Evolutionary conservation across 768 basidiomycete species (phyloP).

Genomic region (Serendipita indica): DNA sequence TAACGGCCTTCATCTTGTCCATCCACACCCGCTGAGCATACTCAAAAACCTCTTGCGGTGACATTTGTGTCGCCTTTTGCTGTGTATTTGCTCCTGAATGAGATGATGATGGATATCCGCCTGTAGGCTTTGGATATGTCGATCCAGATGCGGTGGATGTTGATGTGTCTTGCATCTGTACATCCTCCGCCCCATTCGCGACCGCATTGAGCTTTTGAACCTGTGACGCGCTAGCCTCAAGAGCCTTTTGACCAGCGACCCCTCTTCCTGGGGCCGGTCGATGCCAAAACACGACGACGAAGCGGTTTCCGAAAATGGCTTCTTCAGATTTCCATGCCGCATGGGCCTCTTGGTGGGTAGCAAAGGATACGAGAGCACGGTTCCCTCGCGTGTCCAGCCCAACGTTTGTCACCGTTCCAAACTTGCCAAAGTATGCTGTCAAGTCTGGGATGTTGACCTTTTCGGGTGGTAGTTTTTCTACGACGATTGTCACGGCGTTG

Average conservation of each 20-base stretch:
- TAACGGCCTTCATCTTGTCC: constrained; percentile 8
- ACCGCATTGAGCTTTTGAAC: constrained; percentile 43
- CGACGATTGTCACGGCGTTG: constrained; percentile 66
- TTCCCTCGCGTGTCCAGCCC: constrained; percentile 60
- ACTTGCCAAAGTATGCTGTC: constrained; percentile 80
- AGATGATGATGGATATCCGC: neutral
- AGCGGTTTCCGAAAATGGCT: constrained; percentile 87
- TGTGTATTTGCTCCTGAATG: constrained; percentile 11
- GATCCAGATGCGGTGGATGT: neutral
- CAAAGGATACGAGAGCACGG: constrained; percentile 81
- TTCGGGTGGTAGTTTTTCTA: constrained; percentile 86
- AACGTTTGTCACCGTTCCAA: constrained; percentile 84
- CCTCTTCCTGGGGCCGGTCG: constrained; percentile 86
- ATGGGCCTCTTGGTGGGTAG: constrained; percentile 67
- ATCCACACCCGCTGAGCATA: neutral
- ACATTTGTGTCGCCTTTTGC: constrained; percentile 8
- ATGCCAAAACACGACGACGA: constrained; percentile 95
- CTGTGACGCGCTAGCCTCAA: constrained; percentile 67
- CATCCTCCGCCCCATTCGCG: neutral
- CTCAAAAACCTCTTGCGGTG: constrained; percentile 4
- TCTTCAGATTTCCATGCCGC: constrained; percentile 87
- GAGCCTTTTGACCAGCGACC: constrained; percentile 53
- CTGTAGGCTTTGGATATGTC: constrained; percentile 12
- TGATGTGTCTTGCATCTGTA: neutral
- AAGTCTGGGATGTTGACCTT: constrained; percentile 64